Conservation (phyloP, 495 filamentous ascomycete genomes). For the Podospora conica region DNA sequence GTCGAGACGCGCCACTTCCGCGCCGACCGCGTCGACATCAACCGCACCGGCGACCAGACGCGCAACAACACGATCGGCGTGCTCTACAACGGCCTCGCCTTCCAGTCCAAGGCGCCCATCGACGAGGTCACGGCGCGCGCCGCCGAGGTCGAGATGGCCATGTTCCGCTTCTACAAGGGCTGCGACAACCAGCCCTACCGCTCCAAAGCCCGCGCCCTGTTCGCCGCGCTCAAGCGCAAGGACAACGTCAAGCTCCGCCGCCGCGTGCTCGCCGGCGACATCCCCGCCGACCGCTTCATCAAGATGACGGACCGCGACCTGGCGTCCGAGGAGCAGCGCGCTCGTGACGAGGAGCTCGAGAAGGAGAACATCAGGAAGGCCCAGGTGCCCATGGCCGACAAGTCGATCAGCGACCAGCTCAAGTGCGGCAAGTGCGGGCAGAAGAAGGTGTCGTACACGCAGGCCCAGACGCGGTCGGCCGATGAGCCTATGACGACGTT, state of each 20-base stretch:
- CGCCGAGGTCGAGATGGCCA: slow-evolving; percentile 65
- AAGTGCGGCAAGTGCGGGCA: slow-evolving; percentile 85
- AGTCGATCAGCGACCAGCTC: slow-evolving; percentile 76
- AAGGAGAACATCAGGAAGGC: slow-evolving; percentile 94
- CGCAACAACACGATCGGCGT: slow-evolving; percentile 83
- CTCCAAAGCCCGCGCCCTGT: slow-evolving; percentile 81
- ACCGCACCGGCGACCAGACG: slow-evolving; percentile 60
- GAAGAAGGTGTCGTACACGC: slow-evolving; percentile 89
- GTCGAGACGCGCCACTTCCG: slow-evolving; percentile 72
- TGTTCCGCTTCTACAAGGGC: slow-evolving; percentile 55
- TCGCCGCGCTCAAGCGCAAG: slow-evolving; percentile 88
- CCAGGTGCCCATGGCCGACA: slow-evolving; percentile 83
- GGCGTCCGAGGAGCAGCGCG: slow-evolving; percentile 64
- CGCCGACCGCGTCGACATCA: slow-evolving; percentile 66
- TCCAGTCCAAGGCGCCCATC: slow-evolving; percentile 50
- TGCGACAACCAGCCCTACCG: slow-evolving; percentile 66
- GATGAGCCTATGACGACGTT: slow-evolving; percentile 90
- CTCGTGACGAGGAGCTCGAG: slow-evolving; percentile 64
- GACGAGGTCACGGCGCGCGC: slow-evolving; percentile 60
- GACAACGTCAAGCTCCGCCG: slow-evolving; percentile 69
- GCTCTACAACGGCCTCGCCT: slow-evolving; percentile 77
- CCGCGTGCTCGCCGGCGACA: slow-evolving; percentile 67
- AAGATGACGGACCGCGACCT: slow-evolving; percentile 47
- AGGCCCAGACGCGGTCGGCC: slow-evolving; percentile 90
- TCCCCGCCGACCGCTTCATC: slow-evolving; percentile 66